Conservation (phyloP, 2,329 filamentous ascomycete species). For the Grosmannia clavigera region DNA sequence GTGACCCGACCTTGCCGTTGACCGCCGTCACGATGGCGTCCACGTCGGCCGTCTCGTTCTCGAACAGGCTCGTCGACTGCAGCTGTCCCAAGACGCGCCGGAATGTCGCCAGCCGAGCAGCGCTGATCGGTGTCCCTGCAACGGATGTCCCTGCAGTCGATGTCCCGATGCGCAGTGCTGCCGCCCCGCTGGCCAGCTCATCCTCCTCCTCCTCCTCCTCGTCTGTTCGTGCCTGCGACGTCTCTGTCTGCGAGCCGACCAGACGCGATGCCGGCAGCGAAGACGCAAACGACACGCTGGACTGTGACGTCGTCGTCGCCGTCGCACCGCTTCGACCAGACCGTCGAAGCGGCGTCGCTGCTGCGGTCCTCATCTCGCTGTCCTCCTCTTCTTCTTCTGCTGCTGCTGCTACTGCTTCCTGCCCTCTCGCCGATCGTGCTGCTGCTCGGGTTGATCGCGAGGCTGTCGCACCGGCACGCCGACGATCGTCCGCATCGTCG, state of each 20-base stretch:
- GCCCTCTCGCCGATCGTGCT: conserved; percentile 15
- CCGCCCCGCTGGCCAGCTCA: conserved; percentile 29
- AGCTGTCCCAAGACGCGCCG: conserved; percentile 70
- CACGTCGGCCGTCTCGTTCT: conserved; percentile 70
- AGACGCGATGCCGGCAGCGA: conserved; percentile 67
- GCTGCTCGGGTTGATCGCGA: conserved; percentile 16
- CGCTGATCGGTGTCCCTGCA: conserved; percentile 34
- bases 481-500: conserved; percentile 13
- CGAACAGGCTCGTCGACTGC: conserved; percentile 64
- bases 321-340: conserved; percentile 22
- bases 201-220: conserved; percentile 34
- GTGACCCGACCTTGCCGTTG: conserved; percentile 52
- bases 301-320: conserved; percentile 24
- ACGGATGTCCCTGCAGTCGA: conserved; percentile 5
- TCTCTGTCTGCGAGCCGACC: conserved; percentile 20
- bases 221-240: conserved; percentile 3
- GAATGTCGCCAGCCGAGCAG: conserved; percentile 60
- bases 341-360: conserved; percentile 22
- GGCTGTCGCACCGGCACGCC: conserved; percentile 9
- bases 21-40: conserved; percentile 65
- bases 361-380: neutral
- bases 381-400: conserved; percentile 23
- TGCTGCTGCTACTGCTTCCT: conserved; percentile 30
- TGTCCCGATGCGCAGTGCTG: conserved; percentile 24
- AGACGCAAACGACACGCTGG: conserved; percentile 62